Evolutionary conservation across 2,329 filamentous ascomycete genomes (phyloP).

Genomic region (Stagonosporopsis vannaccii): DNA sequence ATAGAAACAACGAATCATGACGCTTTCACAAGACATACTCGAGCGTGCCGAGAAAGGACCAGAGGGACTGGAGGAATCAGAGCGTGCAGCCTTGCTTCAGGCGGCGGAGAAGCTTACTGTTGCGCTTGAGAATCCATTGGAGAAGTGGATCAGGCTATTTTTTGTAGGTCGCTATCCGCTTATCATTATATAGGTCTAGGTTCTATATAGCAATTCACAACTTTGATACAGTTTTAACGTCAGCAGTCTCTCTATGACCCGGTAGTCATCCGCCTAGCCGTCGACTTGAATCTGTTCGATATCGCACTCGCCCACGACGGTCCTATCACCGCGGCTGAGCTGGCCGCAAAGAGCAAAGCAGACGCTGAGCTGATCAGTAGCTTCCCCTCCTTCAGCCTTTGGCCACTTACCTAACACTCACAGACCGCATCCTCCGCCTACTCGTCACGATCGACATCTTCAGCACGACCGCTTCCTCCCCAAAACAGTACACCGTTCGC

Average conservation of each 20-base stretch:
- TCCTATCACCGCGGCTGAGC: conserved; percentile 13
- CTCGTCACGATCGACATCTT: conserved; percentile 15
- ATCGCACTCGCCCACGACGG: conserved; percentile 15
- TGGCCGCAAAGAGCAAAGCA: conserved; percentile 19
- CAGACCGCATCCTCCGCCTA: conserved; percentile 17
- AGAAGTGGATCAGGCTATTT: conserved; percentile 16
- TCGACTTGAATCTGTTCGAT: conserved; percentile 27
- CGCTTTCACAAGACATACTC: conserved; percentile 9
- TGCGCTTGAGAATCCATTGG: conserved; percentile 15
- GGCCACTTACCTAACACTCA: background rate
- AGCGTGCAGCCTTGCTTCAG: conserved; percentile 17
- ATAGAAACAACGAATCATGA: background rate
- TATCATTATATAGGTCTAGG: no score
- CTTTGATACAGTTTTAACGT: background rate
- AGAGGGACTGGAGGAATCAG: conserved; percentile 14
- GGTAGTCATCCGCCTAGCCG: conserved; percentile 16
- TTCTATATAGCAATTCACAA: background rate
- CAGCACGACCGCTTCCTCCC: background rate
- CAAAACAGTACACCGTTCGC: conserved; percentile 4
- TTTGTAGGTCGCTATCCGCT: no score
- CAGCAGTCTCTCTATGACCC: conserved; percentile 13
- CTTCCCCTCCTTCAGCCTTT: background rate
- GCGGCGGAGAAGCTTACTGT: conserved; percentile 11
- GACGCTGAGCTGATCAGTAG: conserved; percentile 20
- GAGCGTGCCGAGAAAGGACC: conserved; percentile 5